A percentile compares a stretch with the other conserved stretches of the same genome.
Evolutionary conservation across 1,139 yeast species (phyloP).

Genomic region (Candida frijolesensis): DNA sequence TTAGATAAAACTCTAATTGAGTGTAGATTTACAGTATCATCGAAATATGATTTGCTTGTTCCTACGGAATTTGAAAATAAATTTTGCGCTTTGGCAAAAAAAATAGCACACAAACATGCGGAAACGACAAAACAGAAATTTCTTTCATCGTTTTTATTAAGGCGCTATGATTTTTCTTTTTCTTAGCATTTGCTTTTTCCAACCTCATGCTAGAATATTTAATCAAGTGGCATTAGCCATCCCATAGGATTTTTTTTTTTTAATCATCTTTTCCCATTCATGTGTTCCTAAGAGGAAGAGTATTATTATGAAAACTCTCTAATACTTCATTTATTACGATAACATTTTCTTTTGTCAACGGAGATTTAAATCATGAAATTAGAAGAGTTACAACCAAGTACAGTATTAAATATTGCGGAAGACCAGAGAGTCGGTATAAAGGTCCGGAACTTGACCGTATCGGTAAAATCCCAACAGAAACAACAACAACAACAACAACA

Average conservation of each 20-base stretch:
- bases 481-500: conserved; percentile 11
- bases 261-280: not conserved
- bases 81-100: no score
- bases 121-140: no score
- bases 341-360: not conserved
- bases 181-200: not conserved
- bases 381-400: conserved; percentile 7
- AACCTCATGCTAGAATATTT: not conserved
- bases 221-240: not conserved
- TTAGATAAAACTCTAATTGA: no score
- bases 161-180: not conserved
- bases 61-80: no score
- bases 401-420: conserved; percentile 23
- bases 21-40: no score
- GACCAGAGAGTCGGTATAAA: conserved; percentile 29
- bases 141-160: no score
- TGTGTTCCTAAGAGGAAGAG: not conserved
- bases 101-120: no score
- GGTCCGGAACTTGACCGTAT: conserved; percentile 33
- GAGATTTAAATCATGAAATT: not conserved
- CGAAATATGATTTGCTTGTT: no score
- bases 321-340: not conserved
- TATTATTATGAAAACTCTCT: not conserved
- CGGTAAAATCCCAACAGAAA: conserved; percentile 22
- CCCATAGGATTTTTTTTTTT: not conserved